Conservation (phyloP, 2,329 filamentous ascomycete species). For the Penicillium concentricum region DNA sequence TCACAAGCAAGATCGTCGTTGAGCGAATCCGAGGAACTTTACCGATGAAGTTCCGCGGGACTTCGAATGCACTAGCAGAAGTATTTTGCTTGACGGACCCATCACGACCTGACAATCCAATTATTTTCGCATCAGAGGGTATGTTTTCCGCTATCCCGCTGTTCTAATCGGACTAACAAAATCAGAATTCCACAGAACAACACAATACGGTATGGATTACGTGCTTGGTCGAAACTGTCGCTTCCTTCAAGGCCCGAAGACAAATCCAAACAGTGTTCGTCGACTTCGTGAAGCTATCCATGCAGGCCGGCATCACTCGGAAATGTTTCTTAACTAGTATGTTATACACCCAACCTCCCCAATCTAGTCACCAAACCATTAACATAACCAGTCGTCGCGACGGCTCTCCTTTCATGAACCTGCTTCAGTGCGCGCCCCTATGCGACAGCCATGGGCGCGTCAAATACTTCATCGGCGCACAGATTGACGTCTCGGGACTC, state of each 20-base stretch:
- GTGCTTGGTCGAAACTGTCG: constrained; percentile 74
- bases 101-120: constrained; percentile 69
- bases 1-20: constrained; percentile 68
- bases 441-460: constrained; percentile 66
- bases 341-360: constrained; percentile 19
- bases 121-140: constrained; percentile 76
- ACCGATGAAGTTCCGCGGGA: constrained; percentile 61
- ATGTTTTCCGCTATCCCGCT: constrained; percentile 5
- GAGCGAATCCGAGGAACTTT: constrained; percentile 67
- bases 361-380: not conserved
- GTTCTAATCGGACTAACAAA: not conserved
- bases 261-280: constrained; percentile 61
- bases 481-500: constrained; percentile 69
- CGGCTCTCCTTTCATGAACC: constrained; percentile 73
- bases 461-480: constrained; percentile 70
- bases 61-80: constrained; percentile 73
- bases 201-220: constrained; percentile 72
- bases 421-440: constrained; percentile 71
- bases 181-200: constrained; percentile 69
- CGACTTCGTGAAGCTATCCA: constrained; percentile 62
- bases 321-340: constrained; percentile 74
- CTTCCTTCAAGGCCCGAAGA: constrained; percentile 73
- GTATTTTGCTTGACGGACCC: constrained; percentile 77
- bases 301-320: constrained; percentile 67
- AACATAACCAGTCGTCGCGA: constrained; percentile 58